Base-by-base conservation (phyloP, 2,329 filamentous ascomycete species). In the Phialophora expanda region DNA sequence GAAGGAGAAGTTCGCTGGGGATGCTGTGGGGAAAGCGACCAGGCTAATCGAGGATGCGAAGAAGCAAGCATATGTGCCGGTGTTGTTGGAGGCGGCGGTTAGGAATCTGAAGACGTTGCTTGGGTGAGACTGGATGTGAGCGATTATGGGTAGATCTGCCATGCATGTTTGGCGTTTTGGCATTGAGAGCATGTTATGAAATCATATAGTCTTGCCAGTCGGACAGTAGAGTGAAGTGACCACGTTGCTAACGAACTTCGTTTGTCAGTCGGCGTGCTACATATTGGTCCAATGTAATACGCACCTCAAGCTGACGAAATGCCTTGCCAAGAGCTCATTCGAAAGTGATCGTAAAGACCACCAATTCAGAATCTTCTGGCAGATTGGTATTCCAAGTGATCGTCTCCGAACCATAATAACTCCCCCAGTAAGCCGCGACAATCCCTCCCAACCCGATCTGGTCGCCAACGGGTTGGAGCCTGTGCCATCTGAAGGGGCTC, bases 31-130 rank as follows among this genome's bases (percentile, higher is more conserved):
- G 34, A 20, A 62, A 11, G 66, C 68, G 51, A 69, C 67, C 55
- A 38, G 38, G 46, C 5, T 70, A 41, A 57, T 70, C 53, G 54
- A 63, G 50, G 9, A 56, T 11, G 68, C 68, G 34, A 70, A 68
- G 57, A 62, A 30, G 7, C 63, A 70, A n/a, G 54, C 44, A n/a
- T 70, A 70, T 46, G 41, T 63, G 41, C 68, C 68, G 2, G 55
- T 55, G n/a, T 51, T 70, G 26, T 54, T 70, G 14, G 69, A 70
- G 48, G 65, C 62, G 8, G 69, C 69, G 5, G 41, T 66, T 17
- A 48, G 24, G 8, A 48, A 62, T 14, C 26, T 66, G 6, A 66
- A 62, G 55, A 55, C 55, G 9, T 24, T 66, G 28, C 48, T 66
- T 14, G 50, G 17, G 14, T 54, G 56, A 56, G 14, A 5, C n/a